Percentiles rank a stretch among this genome's conserved stretches.
Evolutionary conservation across 2,329 filamentous ascomycete species (phyloP).

Genomic region (Fusarium verrucosum): DNA sequence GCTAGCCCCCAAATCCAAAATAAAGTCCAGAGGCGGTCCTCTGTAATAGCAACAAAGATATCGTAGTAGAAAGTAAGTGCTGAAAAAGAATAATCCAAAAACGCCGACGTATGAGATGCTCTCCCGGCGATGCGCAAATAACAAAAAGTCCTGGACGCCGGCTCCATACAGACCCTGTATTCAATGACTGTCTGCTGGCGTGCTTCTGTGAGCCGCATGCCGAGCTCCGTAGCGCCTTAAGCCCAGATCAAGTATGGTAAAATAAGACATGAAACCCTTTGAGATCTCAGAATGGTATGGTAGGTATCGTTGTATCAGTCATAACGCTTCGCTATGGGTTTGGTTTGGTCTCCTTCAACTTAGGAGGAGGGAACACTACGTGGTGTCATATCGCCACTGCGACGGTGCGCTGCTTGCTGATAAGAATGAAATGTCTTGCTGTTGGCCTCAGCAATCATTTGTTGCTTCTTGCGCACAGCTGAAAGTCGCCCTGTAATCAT

Average conservation of each 20-base stretch:
- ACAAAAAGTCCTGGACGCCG: constrained; percentile 38
- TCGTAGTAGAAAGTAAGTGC: neutral
- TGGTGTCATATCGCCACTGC: constrained; percentile 65
- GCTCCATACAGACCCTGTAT: constrained; percentile 37
- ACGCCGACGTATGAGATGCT: constrained; percentile 43
- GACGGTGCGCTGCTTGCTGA: constrained; percentile 55
- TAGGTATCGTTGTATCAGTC: constrained; percentile 32
- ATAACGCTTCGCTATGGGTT: constrained; percentile 12
- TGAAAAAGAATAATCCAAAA: constrained; percentile 24
- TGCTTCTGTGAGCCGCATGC: constrained; percentile 42
- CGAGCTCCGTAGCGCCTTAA: constrained; percentile 36
- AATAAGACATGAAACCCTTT: constrained; percentile 38
- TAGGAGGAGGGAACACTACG: constrained; percentile 61
- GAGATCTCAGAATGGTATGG: constrained; percentile 37
- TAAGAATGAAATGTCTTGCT: constrained; percentile 57
- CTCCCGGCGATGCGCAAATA: constrained; percentile 25
- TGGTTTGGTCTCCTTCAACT: constrained; percentile 2
- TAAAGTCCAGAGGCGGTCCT: neutral
- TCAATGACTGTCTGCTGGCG: constrained; percentile 39
- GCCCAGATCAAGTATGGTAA: constrained; percentile 27
- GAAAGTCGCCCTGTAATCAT: constrained; percentile 68
- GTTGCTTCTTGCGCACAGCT: constrained; percentile 68
- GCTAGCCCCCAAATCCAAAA: neutral
- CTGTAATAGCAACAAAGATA: constrained; percentile 3
- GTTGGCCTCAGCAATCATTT: constrained; percentile 67